Base-by-base conservation (phyloP, 1,284 basidiomycete species). In the Sanghuangporus sanghuang region DNA sequence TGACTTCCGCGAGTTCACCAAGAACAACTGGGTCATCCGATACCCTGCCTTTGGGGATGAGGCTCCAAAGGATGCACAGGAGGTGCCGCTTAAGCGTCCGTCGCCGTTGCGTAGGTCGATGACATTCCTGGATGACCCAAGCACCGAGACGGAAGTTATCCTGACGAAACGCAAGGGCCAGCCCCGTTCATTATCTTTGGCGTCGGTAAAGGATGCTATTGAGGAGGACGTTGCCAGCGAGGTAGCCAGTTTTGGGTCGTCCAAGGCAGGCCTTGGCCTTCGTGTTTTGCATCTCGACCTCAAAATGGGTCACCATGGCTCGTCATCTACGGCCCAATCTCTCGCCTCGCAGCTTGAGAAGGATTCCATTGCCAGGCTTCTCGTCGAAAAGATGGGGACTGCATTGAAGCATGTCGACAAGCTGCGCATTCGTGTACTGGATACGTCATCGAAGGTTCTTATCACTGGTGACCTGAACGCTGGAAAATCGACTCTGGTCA, bases 391-490 rank as follows among this genome's bases (percentile, higher is more conserved):
- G 38, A 86, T 99, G 71, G 78, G 80, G n/a, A 78, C 86, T 27
- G 86, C 95, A 6, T 76, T 93, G 58, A 81, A 82, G 12, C 96
- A 99, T 72, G 85, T 99, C 64, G 84, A 90, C 67, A 92, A 91
- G 69, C 87, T 99, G 66, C 87, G 90, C 57, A 81, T 85, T 63
- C 91, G 97, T 55, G 89, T 99, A 21, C 82, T 92, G 72, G 96
- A 98, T 75, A 95, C 88, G 2, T 93, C 94, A 12, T 96, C 94
- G 69, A 95, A 98, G 73, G 96, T 99, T 53, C 86, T 99, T 66
- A 94, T 99, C 66, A 99, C 97, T n/a, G 97, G 97, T 68, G 97
- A 99, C 75, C 83, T 99, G 65, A 99, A 99, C 73, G 93, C 97
- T 38, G 97, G 97, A 71, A 99, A 99, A 78, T 98, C 95, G 39